Evolutionary conservation across 2,329 filamentous ascomycete genomes (phyloP), one percentile per base, ranked within the genome.

Genomic region (Fusarium mexicanum): DNA sequence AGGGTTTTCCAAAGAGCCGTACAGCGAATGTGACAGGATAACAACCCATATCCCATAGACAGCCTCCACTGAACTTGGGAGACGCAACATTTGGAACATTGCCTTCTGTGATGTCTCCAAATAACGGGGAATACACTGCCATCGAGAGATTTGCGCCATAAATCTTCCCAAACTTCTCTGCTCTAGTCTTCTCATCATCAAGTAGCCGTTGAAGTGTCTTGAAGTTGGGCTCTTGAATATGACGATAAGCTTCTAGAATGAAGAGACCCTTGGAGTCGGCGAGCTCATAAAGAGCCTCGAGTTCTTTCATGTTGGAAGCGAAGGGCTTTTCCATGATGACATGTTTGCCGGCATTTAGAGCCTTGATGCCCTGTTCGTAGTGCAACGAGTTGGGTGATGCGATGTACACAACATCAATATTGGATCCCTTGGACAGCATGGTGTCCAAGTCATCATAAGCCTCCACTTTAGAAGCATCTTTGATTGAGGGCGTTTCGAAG

Each of bases 161-260:
- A 2, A 75, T 43, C 22, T 54, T 60, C 2, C 73, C 73, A 4
- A 75, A 66, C 13, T 44, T 75, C 22, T 73, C 62, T 1, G 37
- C 46, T 2, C 73, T 57, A 0, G 48, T 50, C 26, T 73, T 74
- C 8, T 69, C 70, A 17, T 75, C 58, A 12, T 75, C 63, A n/a
- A 75, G 51, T 4, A 75, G 24, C 3, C 26, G 51, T 22, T 75
- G 73, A 3, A 75, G 43, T 26, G 37, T 68, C 17, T 74, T 62
- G 50, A 75, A 75, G 44, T 75, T 75, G 26, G 73, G 73, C n/a
- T 75, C 73, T 31, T 75, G 73, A 5, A 75, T 75, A 24, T 75
- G 73, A 8, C 73, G 67, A 3, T 71, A 75, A 14, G 73, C 73
- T n/a, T 75, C 70, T 0, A 75, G n/a, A 13, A 75, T 59, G 9